Evolutionary conservation across 345 rosid genomes (phyloP).

Genomic region (Corchorus capsularis): DNA sequence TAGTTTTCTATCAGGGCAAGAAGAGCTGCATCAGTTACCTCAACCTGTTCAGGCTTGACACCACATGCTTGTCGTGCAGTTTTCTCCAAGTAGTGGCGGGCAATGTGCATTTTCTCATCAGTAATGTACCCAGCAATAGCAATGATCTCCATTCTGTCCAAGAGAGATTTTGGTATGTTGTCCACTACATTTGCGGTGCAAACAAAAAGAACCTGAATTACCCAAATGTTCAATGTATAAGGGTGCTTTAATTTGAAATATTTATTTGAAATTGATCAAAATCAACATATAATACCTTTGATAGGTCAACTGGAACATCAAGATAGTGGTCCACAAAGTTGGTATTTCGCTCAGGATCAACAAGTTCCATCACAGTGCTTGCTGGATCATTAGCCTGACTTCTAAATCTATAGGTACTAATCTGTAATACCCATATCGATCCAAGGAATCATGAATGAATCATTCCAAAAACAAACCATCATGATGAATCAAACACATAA

Average conservation of each 20-base stretch:
- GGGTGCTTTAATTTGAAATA: too few relatives aligned
- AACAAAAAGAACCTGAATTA: slow-evolving; percentile 92
- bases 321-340: slow-evolving; percentile 98
- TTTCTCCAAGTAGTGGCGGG: slow-evolving; percentile 95
- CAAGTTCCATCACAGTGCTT: slow-evolving; percentile 96
- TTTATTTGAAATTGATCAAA: background rate
- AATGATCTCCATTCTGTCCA: slow-evolving; percentile 99
- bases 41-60: slow-evolving; percentile 92
- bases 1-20: slow-evolving; percentile 88
- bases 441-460: too few relatives aligned
- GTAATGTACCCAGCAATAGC: slow-evolving; percentile 97
- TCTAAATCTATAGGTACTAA: too few relatives aligned
- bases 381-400: slow-evolving; percentile 99
- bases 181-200: slow-evolving; percentile 99
- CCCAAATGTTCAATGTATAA: slow-evolving; percentile 7
- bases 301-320: slow-evolving; percentile 89
- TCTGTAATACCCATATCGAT: too few relatives aligned
- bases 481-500: slow-evolving; percentile 67
- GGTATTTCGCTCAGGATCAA: slow-evolving; percentile 99
- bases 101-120: slow-evolving; percentile 97
- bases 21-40: slow-evolving; percentile 88
- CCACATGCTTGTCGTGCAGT: slow-evolving; percentile 88
- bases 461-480: too few relatives aligned
- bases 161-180: slow-evolving; percentile 90
- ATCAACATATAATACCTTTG: slow-evolving; percentile 71